Conservation (phyloP, 1,284 basidiomycete species). For the Leccinum pachyderme region DNA sequence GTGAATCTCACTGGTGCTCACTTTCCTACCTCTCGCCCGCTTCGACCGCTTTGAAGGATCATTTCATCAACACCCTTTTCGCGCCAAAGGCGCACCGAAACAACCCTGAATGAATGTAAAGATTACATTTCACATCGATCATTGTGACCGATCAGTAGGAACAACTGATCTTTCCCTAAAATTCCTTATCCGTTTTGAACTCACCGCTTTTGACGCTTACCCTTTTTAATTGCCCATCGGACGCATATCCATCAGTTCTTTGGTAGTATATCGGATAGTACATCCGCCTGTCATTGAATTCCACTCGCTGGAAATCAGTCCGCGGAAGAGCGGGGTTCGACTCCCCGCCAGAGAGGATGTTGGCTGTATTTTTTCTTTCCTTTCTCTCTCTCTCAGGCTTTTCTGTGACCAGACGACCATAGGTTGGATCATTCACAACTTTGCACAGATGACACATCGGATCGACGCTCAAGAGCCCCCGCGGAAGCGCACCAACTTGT, state of each 20-base stretch:
- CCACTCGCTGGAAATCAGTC: neutral
- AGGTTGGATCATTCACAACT: too few species aligned
- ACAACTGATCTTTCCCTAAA: neutral
- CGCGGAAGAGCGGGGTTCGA: conserved; percentile 45
- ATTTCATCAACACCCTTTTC: neutral
- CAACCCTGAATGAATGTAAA: neutral
- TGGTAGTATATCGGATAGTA: conserved; percentile 48
- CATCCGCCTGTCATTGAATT: conserved; percentile 40
- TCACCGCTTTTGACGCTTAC: neutral
- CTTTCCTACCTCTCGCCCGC: too few species aligned
- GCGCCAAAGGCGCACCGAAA: neutral
- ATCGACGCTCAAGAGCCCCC: too few species aligned
- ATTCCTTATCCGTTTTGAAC: too few species aligned
- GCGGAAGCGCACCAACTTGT: too few species aligned
- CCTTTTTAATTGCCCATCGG: neutral
- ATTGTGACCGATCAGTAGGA: neutral
- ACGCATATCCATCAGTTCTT: conserved; percentile 20
- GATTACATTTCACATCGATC: neutral
- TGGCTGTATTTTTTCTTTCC: neutral
- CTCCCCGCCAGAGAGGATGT: conserved; percentile 41
- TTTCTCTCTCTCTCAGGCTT: too few species aligned
- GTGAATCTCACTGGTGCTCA: neutral
- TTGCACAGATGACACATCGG: too few species aligned
- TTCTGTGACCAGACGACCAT: neutral
- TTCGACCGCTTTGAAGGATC: neutral